A percentile compares a stretch with the other conserved stretches of the same genome.
phyloP scores from a whole-genome alignment of 106 monocot species.

The Amphibolis antarctica region DNA sequence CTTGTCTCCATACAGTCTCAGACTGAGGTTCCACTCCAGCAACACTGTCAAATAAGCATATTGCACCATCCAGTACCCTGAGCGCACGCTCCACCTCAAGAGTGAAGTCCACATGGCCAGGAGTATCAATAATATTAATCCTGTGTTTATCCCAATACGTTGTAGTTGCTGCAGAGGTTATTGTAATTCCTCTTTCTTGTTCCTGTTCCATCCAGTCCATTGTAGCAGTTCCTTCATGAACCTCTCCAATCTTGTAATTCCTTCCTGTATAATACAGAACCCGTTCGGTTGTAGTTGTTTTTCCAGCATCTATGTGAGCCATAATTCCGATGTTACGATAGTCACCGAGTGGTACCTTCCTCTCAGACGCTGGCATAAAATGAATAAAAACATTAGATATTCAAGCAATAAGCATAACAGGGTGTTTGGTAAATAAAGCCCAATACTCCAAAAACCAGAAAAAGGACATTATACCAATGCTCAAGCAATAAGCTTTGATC shows the following conservation, averaged over 20 bases:
- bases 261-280: conserved; percentile 92
- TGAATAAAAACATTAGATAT: not conserved
- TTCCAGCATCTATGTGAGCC: conserved; percentile 99
- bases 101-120: conserved; percentile 97
- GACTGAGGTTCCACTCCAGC: conserved; percentile 98
- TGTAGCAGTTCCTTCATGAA: conserved; percentile 96
- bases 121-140: conserved; percentile 97
- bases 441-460: too few relatives aligned
- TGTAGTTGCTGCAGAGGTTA: conserved; percentile 95
- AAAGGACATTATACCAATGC: too few relatives aligned
- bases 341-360: conserved; percentile 55
- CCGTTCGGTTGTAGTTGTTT: conserved; percentile 93
- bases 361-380: conserved; percentile 34
- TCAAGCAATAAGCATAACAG: not conserved
- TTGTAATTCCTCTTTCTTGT: conserved; percentile 97
- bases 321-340: conserved; percentile 98
- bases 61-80: conserved; percentile 91
- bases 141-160: conserved; percentile 92
- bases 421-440: too few relatives aligned
- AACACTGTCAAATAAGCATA: conserved; percentile 94
- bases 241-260: conserved; percentile 99
- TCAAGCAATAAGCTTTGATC: too few relatives aligned
- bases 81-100: conserved; percentile 94
- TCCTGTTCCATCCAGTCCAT: conserved; percentile 99
- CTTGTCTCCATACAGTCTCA: conserved; percentile 98